A percentile compares a stretch with the other conserved stretches of the same genome.
Evolutionary conservation across 768 basidiomycete genomes (phyloP).

Genomic region (Suillus americanus): DNA sequence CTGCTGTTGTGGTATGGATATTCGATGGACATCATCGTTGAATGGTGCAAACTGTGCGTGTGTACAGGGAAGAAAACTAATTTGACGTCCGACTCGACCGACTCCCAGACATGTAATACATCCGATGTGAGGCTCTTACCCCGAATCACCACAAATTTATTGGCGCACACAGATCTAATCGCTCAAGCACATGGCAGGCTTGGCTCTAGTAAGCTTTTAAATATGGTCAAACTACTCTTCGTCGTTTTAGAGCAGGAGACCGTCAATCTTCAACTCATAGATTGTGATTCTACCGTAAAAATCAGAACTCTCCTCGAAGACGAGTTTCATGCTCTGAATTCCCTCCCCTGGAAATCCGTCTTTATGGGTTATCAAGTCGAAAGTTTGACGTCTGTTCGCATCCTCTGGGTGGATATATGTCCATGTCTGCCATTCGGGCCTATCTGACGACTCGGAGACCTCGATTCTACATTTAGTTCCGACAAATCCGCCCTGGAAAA

Average conservation of each 20-base stretch:
- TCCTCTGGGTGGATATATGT: conserved; percentile 74
- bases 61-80: neutral
- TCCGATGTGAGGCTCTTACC: neutral
- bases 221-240: neutral
- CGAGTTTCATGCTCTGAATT: conserved; percentile 54
- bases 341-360: conserved; percentile 18
- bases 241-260: conserved; percentile 9
- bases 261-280: conserved; percentile 55
- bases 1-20: neutral
- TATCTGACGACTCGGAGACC: conserved; percentile 30
- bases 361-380: conserved; percentile 43
- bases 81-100: neutral
- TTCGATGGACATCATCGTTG: neutral
- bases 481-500: conserved; percentile 87
- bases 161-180: neutral
- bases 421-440: conserved; percentile 48
- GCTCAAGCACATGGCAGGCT: neutral
- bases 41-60: neutral
- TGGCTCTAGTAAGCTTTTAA: neutral
- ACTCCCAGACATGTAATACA: neutral
- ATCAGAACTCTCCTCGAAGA: conserved; percentile 82
- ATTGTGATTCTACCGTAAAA: conserved; percentile 81
- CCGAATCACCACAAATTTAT: neutral
- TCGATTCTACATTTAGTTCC: conserved; percentile 63
- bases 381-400: conserved; percentile 70